These are phyloP conservation scores for Wickerhamiella allomyrinae DNA, from an alignment of 805 yeast species.

Conservation along the genomic window DNA sequence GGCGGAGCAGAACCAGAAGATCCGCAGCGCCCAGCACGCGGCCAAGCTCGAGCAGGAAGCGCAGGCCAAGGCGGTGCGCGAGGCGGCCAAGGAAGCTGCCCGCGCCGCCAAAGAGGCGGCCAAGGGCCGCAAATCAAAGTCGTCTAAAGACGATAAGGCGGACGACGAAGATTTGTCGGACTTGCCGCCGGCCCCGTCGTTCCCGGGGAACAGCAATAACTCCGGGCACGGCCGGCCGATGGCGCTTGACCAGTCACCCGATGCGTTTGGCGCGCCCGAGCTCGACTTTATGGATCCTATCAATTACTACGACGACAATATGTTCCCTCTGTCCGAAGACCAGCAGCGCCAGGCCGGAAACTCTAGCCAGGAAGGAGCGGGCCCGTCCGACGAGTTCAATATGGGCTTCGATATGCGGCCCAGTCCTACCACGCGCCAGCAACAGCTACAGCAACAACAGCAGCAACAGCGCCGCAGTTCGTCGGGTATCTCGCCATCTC, in stretches of 20 bases:
- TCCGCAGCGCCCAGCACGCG: constrained; percentile 5
- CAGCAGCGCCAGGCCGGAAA: not conserved
- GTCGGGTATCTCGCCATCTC: no score
- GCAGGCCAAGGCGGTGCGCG: constrained; percentile 3
- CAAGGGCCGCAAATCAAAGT: not conserved
- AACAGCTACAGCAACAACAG: no score
- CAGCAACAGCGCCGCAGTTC: no score
- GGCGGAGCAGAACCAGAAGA: constrained; percentile 1
- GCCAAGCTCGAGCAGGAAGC: constrained; percentile 2
- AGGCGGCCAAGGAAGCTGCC: constrained; percentile 6
- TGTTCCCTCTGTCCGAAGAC: not conserved
- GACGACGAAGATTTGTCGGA: constrained; percentile 2
- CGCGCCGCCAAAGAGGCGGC: not conserved
- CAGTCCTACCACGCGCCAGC: no score
- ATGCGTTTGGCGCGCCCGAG: not conserved
- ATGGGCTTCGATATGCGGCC: no score
- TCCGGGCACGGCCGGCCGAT: not conserved
- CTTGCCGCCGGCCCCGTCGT: not conserved
- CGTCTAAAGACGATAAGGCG: not conserved
- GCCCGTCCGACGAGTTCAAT: not conserved
- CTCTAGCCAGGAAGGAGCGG: not conserved
- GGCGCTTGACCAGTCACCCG: constrained; percentile 2
- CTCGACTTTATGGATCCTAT: not conserved
- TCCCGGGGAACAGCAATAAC: constrained; percentile 5
- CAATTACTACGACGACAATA: not conserved